Evolutionary conservation across 2,329 filamentous ascomycete species (phyloP).

Genomic region (Trichophyton simii): DNA sequence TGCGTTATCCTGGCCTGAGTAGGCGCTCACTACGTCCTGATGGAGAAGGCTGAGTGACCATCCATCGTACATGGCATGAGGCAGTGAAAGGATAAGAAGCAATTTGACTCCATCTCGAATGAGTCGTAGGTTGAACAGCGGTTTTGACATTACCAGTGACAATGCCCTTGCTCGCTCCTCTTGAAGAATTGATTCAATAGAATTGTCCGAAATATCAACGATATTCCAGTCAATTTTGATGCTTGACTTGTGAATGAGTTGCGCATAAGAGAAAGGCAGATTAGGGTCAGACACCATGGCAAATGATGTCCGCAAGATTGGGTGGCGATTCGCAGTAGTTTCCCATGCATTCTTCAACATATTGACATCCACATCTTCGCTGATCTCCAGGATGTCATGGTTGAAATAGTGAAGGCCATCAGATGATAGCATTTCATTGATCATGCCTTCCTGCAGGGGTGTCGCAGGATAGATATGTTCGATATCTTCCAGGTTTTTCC

Average conservation of each 20-base stretch:
- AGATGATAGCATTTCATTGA: conserved; percentile 68
- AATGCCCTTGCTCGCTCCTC: conserved; percentile 12
- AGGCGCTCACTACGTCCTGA: conserved; percentile 54
- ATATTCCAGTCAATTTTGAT: conserved; percentile 25
- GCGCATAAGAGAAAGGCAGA: conserved; percentile 44
- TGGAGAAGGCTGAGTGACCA: conserved; percentile 69
- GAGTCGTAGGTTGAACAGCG: conserved; percentile 27
- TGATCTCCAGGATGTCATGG: conserved; percentile 59
- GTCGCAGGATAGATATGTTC: conserved; percentile 61
- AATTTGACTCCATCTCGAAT: conserved; percentile 22
- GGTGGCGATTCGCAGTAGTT: conserved; percentile 45
- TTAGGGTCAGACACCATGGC: conserved; percentile 49
- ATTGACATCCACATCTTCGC: conserved; percentile 40
- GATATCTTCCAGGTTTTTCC: conserved; percentile 30
- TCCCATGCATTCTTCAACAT: conserved; percentile 51
- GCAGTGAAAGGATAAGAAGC: conserved; percentile 55
- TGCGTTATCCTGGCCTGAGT: conserved; percentile 33
- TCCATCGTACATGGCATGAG: conserved; percentile 83
- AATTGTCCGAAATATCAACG: conserved; percentile 13
- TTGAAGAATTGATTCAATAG: conserved; percentile 18
- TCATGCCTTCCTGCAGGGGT: conserved; percentile 74
- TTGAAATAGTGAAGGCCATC: conserved; percentile 71
- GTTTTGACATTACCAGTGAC: conserved; percentile 15
- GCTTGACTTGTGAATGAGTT: conserved; percentile 35
- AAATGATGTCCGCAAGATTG: conserved; percentile 68